Base-by-base conservation (phyloP, 1,139 yeast genomes). In the Trichomonascaceae sp. region DNA sequence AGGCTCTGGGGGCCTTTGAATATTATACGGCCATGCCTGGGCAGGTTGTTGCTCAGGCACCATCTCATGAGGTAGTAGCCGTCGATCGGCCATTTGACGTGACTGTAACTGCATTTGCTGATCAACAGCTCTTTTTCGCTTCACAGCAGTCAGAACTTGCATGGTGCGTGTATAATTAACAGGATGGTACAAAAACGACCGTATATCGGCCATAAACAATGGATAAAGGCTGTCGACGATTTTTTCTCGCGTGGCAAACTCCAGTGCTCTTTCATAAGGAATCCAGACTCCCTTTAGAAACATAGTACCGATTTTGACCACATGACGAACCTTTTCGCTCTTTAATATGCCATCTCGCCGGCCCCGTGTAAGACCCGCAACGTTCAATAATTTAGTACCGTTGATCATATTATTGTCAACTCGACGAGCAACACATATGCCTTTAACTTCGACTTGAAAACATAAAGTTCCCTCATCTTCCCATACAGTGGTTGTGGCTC, bases 281-380 rank as follows among this genome's bases (percentile, higher is more conserved):
- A 91, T 88, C 97, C 97, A 91, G 46, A 91, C 97, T 52, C 97
- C 98, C 70, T 90, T 90, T 64, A 91, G 76, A 69, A 89, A 96
- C 96, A 91, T 90, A 8, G 96, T 85, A 6, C 98, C 98, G 61
- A 88, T 87, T 70, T 90, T 91, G 52, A 91, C 96, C 47, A 91
- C 97, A 68, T 87, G 91, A 51, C 97, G 78, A 19, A 84, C 82
- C 65, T 87, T 87, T 69, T 90, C 96, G 56, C 87, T 81, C 71
- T 90, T 90, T 58, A 90, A 74, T 19, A 60, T 87, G 12, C 97
- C 96, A 70, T 90, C 97, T 61, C 98, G 78, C 60, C 95, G 81
- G 12, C 98, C 97, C 60, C 97, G 79, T 2, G 96, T 87, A 90
- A 91, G 86, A 52, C 88, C 89, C 9, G 96, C 89, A 32, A 89